Conservation (phyloP, 1,284 basidiomycete species). For the Mycena citricolor region DNA sequence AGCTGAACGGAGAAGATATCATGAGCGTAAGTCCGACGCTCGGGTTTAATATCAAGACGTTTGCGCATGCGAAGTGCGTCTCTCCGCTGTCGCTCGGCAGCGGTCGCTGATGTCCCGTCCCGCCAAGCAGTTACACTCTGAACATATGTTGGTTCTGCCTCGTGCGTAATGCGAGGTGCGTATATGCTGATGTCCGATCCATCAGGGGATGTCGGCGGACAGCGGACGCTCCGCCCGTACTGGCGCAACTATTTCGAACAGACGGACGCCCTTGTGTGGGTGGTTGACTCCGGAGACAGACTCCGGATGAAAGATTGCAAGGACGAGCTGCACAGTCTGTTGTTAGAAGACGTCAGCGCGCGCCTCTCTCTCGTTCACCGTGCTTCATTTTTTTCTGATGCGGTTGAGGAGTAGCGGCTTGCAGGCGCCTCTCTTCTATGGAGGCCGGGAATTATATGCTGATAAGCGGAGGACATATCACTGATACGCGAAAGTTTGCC, state of each 20-base stretch:
- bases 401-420: conserved; percentile 60
- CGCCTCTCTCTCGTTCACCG: conserved; percentile 15
- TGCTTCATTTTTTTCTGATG: conserved; percentile 18
- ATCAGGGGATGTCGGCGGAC: conserved; percentile 97
- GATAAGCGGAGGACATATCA: too few relatives aligned
- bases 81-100: conserved; percentile 23
- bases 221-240: conserved; percentile 92
- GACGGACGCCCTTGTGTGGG: conserved; percentile 98
- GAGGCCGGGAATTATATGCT: too few relatives aligned
- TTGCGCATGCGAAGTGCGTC: conserved; percentile 83
- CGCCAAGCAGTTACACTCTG: conserved; percentile 72
- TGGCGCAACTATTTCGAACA: conserved; percentile 99
- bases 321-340: conserved; percentile 80
- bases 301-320: conserved; percentile 89
- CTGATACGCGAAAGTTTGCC: too few relatives aligned
- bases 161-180: too few relatives aligned
- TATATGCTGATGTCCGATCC: conserved; percentile 23
- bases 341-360: conserved; percentile 85
- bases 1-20: conserved; percentile 90
- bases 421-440: conserved; percentile 94
- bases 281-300: conserved; percentile 93
- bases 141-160: conserved; percentile 77
- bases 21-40: conserved; percentile 88
- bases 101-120: conserved; percentile 21
- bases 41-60: conserved; percentile 98